These are phyloP conservation scores for Aspergillus avenaceus DNA, from an alignment of 495 filamentous ascomycete genomes.

Conservation along the genomic window DNA sequence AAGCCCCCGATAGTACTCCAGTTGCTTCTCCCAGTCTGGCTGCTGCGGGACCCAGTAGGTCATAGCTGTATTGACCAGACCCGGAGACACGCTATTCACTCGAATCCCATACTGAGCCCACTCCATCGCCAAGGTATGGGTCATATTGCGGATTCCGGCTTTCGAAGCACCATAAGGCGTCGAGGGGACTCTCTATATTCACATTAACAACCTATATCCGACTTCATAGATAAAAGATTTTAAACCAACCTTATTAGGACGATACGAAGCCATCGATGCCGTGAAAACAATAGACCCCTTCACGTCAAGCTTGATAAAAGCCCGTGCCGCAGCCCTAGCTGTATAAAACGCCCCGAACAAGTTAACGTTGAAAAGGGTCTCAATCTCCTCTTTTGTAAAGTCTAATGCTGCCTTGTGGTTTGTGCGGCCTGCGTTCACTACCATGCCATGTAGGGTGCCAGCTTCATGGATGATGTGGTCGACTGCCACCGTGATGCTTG, in stretches of 20 bases:
- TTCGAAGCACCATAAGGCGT: conserved; percentile 34
- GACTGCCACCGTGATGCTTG: conserved; percentile 31
- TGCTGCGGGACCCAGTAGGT: conserved; percentile 37
- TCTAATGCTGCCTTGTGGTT: conserved; percentile 41
- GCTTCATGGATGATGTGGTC: conserved; percentile 31
- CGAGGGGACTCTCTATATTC: conserved; percentile 32
- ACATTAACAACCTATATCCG: too few species aligned
- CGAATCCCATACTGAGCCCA: conserved; percentile 45
- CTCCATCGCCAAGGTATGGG: conserved; percentile 45
- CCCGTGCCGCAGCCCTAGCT: conserved; percentile 29
- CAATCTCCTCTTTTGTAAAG: conserved; percentile 37
- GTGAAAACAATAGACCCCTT: conserved; percentile 45
- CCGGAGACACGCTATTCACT: conserved; percentile 37
- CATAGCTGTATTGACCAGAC: conserved; percentile 35
- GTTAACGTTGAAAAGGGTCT: conserved; percentile 39
- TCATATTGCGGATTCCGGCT: conserved; percentile 29
- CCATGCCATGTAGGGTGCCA: conserved; percentile 33
- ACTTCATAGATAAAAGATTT: too few species aligned
- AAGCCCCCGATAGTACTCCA: conserved; percentile 45
- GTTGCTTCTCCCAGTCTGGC: conserved; percentile 36
- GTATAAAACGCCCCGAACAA: conserved; percentile 40
- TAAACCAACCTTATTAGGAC: conserved; percentile 42
- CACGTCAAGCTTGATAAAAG: conserved; percentile 39
- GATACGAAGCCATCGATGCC: conserved; percentile 43
- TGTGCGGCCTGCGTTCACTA: conserved; percentile 40